Evolutionary conservation across 106 monocot genomes (phyloP).

Genomic region (Hemerocallis citrina): DNA sequence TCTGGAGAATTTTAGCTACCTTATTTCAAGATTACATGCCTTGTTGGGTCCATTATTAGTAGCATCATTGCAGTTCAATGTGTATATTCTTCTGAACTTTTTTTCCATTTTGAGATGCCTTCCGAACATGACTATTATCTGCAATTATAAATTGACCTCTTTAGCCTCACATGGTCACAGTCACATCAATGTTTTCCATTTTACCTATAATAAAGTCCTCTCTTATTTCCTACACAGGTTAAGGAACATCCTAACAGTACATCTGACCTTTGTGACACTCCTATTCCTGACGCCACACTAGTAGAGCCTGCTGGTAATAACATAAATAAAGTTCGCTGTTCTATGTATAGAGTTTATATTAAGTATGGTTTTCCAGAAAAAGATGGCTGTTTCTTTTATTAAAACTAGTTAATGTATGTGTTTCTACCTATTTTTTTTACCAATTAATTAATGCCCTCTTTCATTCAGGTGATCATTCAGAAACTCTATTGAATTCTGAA

Average conservation of each 20-base stretch:
- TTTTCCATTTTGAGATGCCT: too few species aligned
- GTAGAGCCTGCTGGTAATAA: neutral
- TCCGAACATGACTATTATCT: too few species aligned
- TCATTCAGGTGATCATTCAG: slow-evolving; percentile 3
- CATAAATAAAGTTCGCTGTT: neutral
- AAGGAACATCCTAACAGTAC: neutral
- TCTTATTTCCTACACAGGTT: neutral
- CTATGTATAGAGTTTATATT: neutral
- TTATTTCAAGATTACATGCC: too few species aligned
- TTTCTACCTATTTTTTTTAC: neutral
- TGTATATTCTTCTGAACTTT: too few species aligned
- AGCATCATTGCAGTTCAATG: too few species aligned
- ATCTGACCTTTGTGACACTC: neutral
- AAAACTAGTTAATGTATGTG: neutral
- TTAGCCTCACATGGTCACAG: too few species aligned
- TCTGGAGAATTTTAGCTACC: too few species aligned
- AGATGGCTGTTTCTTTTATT: neutral
- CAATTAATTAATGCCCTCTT: neutral
- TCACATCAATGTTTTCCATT: too few species aligned
- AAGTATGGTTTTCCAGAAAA: neutral
- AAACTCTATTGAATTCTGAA: neutral
- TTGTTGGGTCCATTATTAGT: too few species aligned
- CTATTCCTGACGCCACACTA: neutral
- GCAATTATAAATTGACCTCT: too few species aligned
- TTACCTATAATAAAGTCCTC: too few species aligned